A percentile compares a stretch with the other conserved stretches of the same genome.
Evolutionary conservation across 139 green algal genomes (phyloP).

Genomic region (Coelastrella sp.): DNA sequence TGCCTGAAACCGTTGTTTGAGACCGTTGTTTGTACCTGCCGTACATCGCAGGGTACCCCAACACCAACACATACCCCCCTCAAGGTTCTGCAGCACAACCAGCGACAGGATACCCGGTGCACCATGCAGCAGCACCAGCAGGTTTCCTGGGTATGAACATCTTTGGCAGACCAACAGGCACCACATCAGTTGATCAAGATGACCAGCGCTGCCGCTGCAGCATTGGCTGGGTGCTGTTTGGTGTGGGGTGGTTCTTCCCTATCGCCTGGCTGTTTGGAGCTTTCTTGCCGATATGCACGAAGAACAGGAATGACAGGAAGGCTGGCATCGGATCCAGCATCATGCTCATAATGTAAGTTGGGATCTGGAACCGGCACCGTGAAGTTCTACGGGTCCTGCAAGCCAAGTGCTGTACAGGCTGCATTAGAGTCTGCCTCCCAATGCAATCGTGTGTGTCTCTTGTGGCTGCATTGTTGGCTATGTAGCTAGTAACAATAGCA

Average conservation of each 20-base stretch:
- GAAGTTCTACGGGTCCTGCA: too few species aligned
- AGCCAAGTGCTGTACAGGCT: too few species aligned
- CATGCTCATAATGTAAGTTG: constrained; percentile 3
- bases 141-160: neutral
- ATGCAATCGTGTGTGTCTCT: neutral
- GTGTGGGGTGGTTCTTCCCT: constrained; percentile 16
- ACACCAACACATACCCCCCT: neutral
- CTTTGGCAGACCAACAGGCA: neutral
- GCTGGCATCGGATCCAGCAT: constrained; percentile 1
- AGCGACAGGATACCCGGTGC: constrained; percentile 5
- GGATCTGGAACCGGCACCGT: neutral
- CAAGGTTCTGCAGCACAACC: neutral
- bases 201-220: constrained; percentile 28
- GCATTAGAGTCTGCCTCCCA: too few species aligned
- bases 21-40: neutral
- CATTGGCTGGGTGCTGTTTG: constrained; percentile 43
- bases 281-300: constrained; percentile 28
- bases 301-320: constrained; percentile 17
- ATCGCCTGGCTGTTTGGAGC: constrained; percentile 17
- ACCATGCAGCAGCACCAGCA: neutral
- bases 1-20: too few species aligned
- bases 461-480: neutral
- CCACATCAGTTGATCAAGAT: neutral
- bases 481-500: neutral
- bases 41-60: neutral